Evolutionary conservation across 2,329 filamentous ascomycete species (phyloP).

Genomic region (Colletotrichum trifolii): DNA sequence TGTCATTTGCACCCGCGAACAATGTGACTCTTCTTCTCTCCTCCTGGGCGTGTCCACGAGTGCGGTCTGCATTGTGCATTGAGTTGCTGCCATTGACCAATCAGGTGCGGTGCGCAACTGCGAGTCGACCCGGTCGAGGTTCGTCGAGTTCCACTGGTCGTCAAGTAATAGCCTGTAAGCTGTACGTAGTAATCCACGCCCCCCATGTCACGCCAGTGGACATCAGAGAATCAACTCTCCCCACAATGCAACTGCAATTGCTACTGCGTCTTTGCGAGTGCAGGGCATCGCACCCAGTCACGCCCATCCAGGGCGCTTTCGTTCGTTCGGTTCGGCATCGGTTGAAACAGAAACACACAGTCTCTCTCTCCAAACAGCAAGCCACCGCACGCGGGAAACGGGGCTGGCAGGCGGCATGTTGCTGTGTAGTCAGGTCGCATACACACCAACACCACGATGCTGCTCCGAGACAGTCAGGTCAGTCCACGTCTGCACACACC

Average conservation of each 20-base stretch:
- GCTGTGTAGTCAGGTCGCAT: neutral
- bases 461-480: neutral
- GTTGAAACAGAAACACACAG: constrained; percentile 4
- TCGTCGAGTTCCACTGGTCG: neutral
- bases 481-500: constrained; percentile 14
- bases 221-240: neutral
- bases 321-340: constrained; percentile 9
- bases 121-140: constrained; percentile 4
- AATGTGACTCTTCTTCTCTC: constrained; percentile 22
- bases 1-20: constrained; percentile 14
- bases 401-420: constrained; percentile 17
- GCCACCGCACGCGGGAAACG: constrained; percentile 9
- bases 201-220: neutral
- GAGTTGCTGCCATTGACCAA: constrained; percentile 25
- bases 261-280: neutral
- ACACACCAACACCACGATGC: neutral
- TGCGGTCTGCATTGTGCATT: constrained; percentile 20
- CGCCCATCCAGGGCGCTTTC: neutral
- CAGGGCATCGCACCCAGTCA: neutral
- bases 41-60: neutral
- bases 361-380: neutral
- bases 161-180: neutral
- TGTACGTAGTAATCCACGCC: neutral
- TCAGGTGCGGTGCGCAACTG: constrained; percentile 24
- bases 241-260: neutral